Conservation (phyloP, 2,329 filamentous ascomycete species). For the Neofusicoccum umdonicola region DNA sequence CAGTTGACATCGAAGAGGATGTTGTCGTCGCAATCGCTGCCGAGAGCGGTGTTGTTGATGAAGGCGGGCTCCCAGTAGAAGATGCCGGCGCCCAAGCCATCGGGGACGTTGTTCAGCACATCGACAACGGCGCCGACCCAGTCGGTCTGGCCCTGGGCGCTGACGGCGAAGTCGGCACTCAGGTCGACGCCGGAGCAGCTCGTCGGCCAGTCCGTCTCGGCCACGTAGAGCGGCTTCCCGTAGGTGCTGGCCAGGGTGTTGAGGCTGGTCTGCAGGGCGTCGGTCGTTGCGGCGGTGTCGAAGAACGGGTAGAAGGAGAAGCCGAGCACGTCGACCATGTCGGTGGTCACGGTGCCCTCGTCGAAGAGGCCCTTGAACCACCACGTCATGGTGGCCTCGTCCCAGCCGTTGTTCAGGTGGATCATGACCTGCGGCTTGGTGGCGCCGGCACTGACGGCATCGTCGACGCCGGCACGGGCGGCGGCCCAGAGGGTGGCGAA, state of each 20-base stretch:
- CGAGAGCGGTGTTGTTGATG: conserved; percentile 63
- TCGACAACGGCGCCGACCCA: conserved; percentile 62
- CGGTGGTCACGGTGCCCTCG: conserved; percentile 48
- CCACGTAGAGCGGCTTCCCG: conserved; percentile 66
- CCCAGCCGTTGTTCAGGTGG: conserved; percentile 74
- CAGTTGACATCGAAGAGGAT: conserved; percentile 53
- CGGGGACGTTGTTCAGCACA: conserved; percentile 52
- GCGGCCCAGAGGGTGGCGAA: conserved; percentile 64
- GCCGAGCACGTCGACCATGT: conserved; percentile 69
- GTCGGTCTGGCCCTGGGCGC: conserved; percentile 59
- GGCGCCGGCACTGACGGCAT: conserved; percentile 50
- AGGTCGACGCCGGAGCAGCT: conserved; percentile 53
- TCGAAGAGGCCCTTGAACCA: conserved; percentile 54
- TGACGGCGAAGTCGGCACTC: conserved; percentile 60
- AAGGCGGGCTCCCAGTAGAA: conserved; percentile 76
- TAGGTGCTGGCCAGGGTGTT: conserved; percentile 60
- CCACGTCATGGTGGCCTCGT: conserved; percentile 63
- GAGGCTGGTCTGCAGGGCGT: conserved; percentile 55
- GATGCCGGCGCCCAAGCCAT: conserved; percentile 53
- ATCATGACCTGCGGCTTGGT: conserved; percentile 68
- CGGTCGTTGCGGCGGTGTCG: conserved; percentile 57
- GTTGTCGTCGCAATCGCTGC: conserved; percentile 41
- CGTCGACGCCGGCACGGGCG: conserved; percentile 63
- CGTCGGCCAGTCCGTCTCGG: conserved; percentile 69
- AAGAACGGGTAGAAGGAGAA: conserved; percentile 76